Conservation (phyloP, 352 stramenopile genomes). For the Phytophthora melonis region DNA sequence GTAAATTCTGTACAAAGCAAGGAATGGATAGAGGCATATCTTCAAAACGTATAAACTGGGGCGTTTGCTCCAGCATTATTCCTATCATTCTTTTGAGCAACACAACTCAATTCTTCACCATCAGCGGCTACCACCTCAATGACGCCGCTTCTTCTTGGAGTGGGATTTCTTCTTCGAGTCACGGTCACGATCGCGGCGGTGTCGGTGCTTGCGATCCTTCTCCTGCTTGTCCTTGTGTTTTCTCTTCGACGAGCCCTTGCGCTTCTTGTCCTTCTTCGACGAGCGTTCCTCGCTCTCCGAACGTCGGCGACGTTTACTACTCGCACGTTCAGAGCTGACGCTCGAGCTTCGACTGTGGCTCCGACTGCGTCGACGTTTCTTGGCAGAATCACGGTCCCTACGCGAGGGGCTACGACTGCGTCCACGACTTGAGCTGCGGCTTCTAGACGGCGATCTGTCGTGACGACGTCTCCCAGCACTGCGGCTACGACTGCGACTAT, state of each 20-base stretch:
- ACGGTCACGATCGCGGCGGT: slow-evolving; percentile 22
- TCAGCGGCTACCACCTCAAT: slow-evolving; percentile 16
- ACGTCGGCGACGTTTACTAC: slow-evolving; percentile 22
- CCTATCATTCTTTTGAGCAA: neutral
- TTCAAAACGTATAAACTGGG: neutral
- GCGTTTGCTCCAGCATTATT: neutral
- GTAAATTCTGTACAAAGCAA: slow-evolving; percentile 1
- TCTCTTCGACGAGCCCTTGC: slow-evolving; percentile 43
- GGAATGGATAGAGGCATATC: neutral
- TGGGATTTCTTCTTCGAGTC: slow-evolving; percentile 37
- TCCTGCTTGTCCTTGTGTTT: slow-evolving; percentile 62
- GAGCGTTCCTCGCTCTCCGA: slow-evolving; percentile 29
- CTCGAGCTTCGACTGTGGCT: slow-evolving; percentile 34
- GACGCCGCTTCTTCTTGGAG: slow-evolving; percentile 38
- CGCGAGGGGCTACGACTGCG: slow-evolving; percentile 26
- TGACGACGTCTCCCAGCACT: slow-evolving; percentile 29
- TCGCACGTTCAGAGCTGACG: slow-evolving; percentile 19
- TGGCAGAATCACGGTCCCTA: slow-evolving; percentile 9
- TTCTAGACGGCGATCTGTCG: slow-evolving; percentile 23
- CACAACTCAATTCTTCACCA: neutral
- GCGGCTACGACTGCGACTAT: slow-evolving; percentile 21
- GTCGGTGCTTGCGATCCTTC: slow-evolving; percentile 51
- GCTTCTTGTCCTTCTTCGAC: slow-evolving; percentile 50
- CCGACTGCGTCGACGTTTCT: slow-evolving; percentile 30
- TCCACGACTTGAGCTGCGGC: slow-evolving; percentile 32